Base-by-base conservation (phyloP, 2,329 filamentous ascomycete species). In the Claviceps sp. region DNA sequence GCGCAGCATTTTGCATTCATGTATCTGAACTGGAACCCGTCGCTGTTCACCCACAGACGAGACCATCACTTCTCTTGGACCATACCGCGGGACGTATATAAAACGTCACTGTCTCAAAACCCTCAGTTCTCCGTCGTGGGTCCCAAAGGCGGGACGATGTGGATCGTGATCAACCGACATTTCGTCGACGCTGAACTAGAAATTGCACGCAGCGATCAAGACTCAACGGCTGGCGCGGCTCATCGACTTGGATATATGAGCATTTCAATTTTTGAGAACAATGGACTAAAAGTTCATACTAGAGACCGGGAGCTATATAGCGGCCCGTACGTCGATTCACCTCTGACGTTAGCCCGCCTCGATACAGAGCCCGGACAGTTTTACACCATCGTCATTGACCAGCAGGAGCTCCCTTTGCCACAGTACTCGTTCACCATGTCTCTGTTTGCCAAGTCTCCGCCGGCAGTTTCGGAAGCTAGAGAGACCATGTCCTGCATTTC, bases 11-110 rank as follows among this genome's bases (percentile, higher is more conserved):
- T 96, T 57, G 89, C 97, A 64, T 95, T 90, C 18, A 80, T 98
- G 58, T 98, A 97, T 66, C 74, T 98, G 51, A 98, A 97, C 68
- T 98, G 93, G 93, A 96, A 95, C 58, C 90, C 93, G 0, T 77
- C 78, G 0, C 72, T 95, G 0, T 98, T 98, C 67, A 72, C 73
- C 1, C 72, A 86, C 63, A 82, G 90, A 8, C 84, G 95, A 65
- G 90, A 98, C 60, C 81, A 90, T 52, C 93, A 98, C 67, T 95
- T 97, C 62, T 75, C 76, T 2, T 98, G 93, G 93, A 76, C 84
- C 2, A 69, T 81, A 38, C 73, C 78, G 9, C 70, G 75, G 20
- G 65, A 64, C 34, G 73, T 69, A 42, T 69, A 76, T 57, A 66
- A 73, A 8, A 70, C 73, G n/a, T 81, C 77, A 3, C 74, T 84